Base-by-base conservation (phyloP, 257 asterid species). In the Solanum ahanhuiri region DNA sequence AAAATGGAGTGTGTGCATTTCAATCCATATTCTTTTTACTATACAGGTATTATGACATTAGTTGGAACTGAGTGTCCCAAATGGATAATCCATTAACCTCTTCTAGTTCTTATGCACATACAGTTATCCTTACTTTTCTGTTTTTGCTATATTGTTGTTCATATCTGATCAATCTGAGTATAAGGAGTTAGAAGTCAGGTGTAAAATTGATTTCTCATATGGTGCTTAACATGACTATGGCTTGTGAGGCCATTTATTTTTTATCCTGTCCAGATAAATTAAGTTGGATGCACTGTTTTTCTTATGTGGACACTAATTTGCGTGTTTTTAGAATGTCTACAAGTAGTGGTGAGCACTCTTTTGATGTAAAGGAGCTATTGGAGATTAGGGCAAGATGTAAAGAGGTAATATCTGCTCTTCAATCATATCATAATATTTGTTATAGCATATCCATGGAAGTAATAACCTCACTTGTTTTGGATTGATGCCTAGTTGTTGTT, bases 331-430 rank as follows among this genome's bases (percentile, higher is more conserved):
- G 98, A 79, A 95, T 95, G 98, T 92, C 97, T 76, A 85, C 89
- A 85, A 88, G 90, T 86, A 76, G 91, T 63, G 90, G 91, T 43
- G 93, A 90, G 72, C 85, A 88, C 76, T 87, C 92, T 66, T 87
- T 91, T 84, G 93, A 89, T 66, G 89, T 87, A 31, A 93, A 90
- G 70, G 96, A 94, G 64, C 90, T 96, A 84, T 86, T 88, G 69
- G 94, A 94, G 91, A 90, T 93, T 66, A 88, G 92, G 85, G 94
- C 92, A 85, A 94, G 98, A 79, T 94, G 93, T 70, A 91, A 89
- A 89, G 98, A 92, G 98, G 98, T 96, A 88, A 86, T 85, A 15
- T 45, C 66, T 18, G 37, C 83, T 41, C 34, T 45, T 79, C 37
- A 43, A 45, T 79, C 39, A 45, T 45, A 22, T 79, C 39, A 15